Evolutionary conservation across 1,139 yeast species (phyloP).

Genomic region (Diutina neorugosa): DNA sequence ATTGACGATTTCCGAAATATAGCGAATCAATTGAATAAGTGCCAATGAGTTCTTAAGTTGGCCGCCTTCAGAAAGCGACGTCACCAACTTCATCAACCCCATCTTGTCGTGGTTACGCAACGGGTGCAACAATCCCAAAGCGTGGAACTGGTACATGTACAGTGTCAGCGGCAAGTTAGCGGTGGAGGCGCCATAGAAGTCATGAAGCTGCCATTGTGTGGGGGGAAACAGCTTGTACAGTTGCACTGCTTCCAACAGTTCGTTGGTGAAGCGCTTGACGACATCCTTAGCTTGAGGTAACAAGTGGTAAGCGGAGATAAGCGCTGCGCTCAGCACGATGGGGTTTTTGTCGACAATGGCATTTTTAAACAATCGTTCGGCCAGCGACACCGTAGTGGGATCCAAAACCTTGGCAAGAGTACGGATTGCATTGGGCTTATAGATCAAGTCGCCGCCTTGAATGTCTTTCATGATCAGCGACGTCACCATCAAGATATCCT

Average conservation of each 20-base stretch:
- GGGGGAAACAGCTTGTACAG: constrained; percentile 59
- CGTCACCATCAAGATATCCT: constrained; percentile 94
- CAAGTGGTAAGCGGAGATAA: constrained; percentile 81
- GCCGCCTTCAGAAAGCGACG: constrained; percentile 55
- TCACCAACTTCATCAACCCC: constrained; percentile 86
- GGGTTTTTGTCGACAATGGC: constrained; percentile 91
- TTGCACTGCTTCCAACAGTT: constrained; percentile 76
- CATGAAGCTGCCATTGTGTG: constrained; percentile 41
- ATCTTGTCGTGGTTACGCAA: constrained; percentile 85
- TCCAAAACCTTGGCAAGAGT: constrained; percentile 85
- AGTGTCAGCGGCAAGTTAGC: constrained; percentile 53
- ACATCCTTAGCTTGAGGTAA: constrained; percentile 85
- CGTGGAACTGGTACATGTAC: constrained; percentile 88
- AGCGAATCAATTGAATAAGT: constrained; percentile 73
- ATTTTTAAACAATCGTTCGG: constrained; percentile 86
- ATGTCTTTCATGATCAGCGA: constrained; percentile 97
- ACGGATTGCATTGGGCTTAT: constrained; percentile 91
- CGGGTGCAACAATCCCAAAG: constrained; percentile 80
- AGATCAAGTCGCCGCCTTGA: constrained; percentile 75
- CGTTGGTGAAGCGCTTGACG: constrained; percentile 87
- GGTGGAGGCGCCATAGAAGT: constrained; percentile 38
- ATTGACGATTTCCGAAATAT: constrained; percentile 55
- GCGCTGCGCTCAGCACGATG: constrained; percentile 81
- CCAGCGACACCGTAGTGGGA: constrained; percentile 84
- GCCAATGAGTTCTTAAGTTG: constrained; percentile 67